Percentiles rank a stretch among this genome's conserved stretches.
Conservation (phyloP, 139 green algal species). For the Bryopsis sp. region DNA sequence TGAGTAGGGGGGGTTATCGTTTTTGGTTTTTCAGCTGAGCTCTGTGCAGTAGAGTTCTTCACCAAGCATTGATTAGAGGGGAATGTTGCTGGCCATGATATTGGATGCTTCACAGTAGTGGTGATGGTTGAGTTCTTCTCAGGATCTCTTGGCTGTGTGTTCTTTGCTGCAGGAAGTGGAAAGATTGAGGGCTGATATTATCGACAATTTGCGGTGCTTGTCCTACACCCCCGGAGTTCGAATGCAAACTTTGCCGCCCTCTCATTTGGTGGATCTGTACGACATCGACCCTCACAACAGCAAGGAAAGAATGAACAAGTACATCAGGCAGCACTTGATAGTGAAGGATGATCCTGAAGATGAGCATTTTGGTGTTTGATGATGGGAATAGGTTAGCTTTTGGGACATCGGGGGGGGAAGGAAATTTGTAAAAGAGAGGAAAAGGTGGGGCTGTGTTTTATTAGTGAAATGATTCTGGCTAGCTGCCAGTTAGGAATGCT, state of each 20-base stretch:
- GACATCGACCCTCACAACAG: not conserved
- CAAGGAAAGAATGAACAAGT: conserved; percentile 1
- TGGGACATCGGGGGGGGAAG: too few species aligned
- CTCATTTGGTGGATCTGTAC: not conserved
- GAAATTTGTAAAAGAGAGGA: too few species aligned
- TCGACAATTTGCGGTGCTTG: conserved; percentile 62
- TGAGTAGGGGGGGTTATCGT: not conserved
- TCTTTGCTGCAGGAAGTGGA: conserved; percentile 48
- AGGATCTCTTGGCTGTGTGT: conserved; percentile 16
- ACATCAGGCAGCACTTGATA: conserved; percentile 17
- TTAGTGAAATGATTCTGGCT: too few species aligned
- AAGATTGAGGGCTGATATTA: conserved; percentile 43
- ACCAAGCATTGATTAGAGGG: not conserved
- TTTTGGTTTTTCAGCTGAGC: not conserved
- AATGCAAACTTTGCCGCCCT: conserved; percentile 36
- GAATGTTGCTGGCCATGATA: not conserved
- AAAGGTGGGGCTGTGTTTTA: too few species aligned
- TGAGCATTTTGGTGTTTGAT: not conserved
- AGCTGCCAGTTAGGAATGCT: too few species aligned
- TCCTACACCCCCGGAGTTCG: conserved; percentile 54
- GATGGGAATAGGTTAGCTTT: too few species aligned
- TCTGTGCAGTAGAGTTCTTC: not conserved
- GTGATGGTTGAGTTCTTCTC: not conserved
- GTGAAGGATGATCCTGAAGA: conserved; percentile 11
- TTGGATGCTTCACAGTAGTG: not conserved